A percentile compares a stretch with the other conserved stretches of the same genome.
Conservation (phyloP, 441 rosid genomes). For the Eutrema salsugineum region DNA sequence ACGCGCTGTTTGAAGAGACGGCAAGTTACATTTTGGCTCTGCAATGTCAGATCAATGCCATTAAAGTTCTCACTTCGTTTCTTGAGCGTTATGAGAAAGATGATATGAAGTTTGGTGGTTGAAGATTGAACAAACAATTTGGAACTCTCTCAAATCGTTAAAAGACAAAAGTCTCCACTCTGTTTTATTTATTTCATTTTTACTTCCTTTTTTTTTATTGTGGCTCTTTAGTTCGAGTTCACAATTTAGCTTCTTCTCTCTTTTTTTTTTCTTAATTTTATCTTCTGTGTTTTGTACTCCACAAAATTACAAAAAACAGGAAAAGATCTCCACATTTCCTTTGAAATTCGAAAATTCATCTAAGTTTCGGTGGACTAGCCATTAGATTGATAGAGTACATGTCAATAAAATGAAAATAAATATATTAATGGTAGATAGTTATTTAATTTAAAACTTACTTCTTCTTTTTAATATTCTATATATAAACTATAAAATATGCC, state of each 20-base stretch:
- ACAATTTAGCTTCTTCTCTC: not conserved
- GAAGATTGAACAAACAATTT: conserved; percentile 10
- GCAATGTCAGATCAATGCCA: conserved; percentile 58
- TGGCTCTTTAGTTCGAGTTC: conserved; percentile 10
- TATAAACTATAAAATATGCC: not conserved
- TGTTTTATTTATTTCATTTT: not conserved
- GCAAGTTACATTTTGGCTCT: conserved; percentile 61
- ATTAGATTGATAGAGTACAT: not conserved
- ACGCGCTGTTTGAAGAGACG: conserved; percentile 61
- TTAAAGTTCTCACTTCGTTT: conserved; percentile 46
- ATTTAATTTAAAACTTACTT: too few relatives aligned
- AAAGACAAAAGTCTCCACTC: not conserved
- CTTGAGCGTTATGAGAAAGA: conserved; percentile 52
- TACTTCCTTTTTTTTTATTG: not conserved
- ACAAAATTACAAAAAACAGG: not conserved
- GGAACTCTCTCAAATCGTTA: not conserved
- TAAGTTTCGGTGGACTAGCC: not conserved
- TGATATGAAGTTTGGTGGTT: conserved; percentile 51
- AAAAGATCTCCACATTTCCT: not conserved
- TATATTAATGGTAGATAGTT: too few relatives aligned
- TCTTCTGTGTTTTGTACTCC: not conserved
- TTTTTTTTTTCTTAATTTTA: not conserved
- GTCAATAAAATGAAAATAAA: not conserved
- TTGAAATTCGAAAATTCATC: not conserved
- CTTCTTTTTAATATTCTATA: not conserved